phyloP scores from a whole-genome alignment of 805 yeast species.

The Yarrowia hollandica region DNA sequence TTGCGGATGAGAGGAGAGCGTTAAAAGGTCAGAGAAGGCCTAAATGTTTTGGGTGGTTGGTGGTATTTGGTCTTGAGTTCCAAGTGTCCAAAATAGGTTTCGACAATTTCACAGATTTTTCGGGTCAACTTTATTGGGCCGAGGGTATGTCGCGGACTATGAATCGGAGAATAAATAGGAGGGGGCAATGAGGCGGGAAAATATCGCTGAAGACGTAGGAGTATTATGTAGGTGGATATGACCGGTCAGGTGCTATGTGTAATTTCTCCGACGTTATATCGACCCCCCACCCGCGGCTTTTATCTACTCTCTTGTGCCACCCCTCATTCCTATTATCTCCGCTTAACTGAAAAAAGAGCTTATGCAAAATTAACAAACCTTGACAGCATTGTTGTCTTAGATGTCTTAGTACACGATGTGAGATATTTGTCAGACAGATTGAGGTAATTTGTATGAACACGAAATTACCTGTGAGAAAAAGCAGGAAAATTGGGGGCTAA shows the following conservation, averaged over 20 bases:
- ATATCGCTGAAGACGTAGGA: too few relatives aligned
- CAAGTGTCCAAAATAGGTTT: conserved; percentile 9
- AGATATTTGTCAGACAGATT: conserved; percentile 14
- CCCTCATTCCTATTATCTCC: conserved; percentile 24
- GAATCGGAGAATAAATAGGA: too few relatives aligned
- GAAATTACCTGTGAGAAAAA: not conserved
- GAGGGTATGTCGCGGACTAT: conserved; percentile 7
- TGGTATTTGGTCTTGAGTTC: not conserved
- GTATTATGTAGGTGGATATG: too few relatives aligned
- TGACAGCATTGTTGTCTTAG: not conserved
- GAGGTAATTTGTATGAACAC: not conserved
- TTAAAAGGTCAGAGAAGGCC: too few relatives aligned
- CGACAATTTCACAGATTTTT: conserved; percentile 29
- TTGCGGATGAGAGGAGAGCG: not conserved
- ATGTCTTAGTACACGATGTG: not conserved
- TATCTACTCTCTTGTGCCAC: not conserved
- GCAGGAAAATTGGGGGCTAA: too few relatives aligned
- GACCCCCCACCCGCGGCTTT: conserved; percentile 3
- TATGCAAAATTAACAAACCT: conserved; percentile 14
- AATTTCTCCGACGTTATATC: not conserved
- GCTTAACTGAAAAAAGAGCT: conserved; percentile 22
- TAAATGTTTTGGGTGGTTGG: not conserved
- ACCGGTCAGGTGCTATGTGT: not conserved
- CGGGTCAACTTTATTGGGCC: conserved; percentile 27
- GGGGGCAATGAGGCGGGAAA: too few relatives aligned